A percentile compares a stretch with the other conserved stretches of the same genome.
Conservation (phyloP, 1,139 yeast species). For the Yamadazyma atmosphaerica region DNA sequence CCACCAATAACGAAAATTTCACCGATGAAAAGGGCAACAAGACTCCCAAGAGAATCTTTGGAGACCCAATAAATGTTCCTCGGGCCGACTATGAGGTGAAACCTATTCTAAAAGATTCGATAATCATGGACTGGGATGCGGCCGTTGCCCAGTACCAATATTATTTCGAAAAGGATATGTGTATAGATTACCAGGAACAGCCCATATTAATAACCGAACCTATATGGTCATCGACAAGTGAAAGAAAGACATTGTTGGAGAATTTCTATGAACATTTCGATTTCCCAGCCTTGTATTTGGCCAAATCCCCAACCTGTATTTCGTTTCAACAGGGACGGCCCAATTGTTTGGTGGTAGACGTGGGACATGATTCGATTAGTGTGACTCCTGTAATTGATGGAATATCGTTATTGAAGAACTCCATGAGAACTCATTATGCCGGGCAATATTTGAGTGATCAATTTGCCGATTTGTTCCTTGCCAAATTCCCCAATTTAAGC, state of each 20-base stretch:
- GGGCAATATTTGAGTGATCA: conserved; percentile 59
- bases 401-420: conserved; percentile 72
- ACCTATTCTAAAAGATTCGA: conserved; percentile 61
- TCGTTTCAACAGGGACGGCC: conserved; percentile 95
- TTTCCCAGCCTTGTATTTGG: conserved; percentile 84
- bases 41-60: conserved; percentile 37
- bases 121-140: conserved; percentile 72
- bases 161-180: conserved; percentile 48
- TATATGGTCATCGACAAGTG: conserved; percentile 73
- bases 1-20: conserved; percentile 16
- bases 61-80: conserved; percentile 59
- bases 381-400: conserved; percentile 97
- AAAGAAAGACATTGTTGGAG: conserved; percentile 75
- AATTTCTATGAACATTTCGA: conserved; percentile 69
- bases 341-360: conserved; percentile 87
- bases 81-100: conserved; percentile 52
- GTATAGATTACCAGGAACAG: conserved; percentile 61
- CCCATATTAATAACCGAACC: conserved; percentile 84
- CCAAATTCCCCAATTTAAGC: conserved; percentile 17
- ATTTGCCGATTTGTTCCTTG: conserved; percentile 24
- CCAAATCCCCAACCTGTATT: conserved; percentile 84
- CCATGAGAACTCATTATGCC: conserved; percentile 65
- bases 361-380: conserved; percentile 82
- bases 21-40: conserved; percentile 11
- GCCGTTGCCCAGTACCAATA: conserved; percentile 67